phyloP scores from a whole-genome alignment of 352 stramenopile genomes.

The Phytophthora idaei region DNA sequence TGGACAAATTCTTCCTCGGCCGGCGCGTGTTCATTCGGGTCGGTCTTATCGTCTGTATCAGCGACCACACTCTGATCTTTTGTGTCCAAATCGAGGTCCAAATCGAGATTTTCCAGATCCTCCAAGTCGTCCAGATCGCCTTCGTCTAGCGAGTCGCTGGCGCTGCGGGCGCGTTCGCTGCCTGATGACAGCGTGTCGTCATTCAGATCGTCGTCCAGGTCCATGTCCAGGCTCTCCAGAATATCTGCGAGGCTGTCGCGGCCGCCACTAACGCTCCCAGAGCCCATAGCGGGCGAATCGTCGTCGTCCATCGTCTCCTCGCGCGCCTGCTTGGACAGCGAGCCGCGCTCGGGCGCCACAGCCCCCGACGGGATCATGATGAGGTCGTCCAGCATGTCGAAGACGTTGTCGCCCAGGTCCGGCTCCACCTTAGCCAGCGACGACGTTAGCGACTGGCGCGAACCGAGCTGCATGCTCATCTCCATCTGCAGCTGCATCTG shows the following conservation, averaged over 20 bases:
- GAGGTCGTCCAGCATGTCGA: slow-evolving; percentile 89
- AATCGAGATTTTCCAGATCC: slow-evolving; percentile 24
- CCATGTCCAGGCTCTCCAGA: slow-evolving; percentile 85
- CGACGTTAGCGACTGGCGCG: slow-evolving; percentile 57
- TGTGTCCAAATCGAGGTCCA: slow-evolving; percentile 43
- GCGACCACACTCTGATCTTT: slow-evolving; percentile 9
- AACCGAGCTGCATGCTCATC: slow-evolving; percentile 77
- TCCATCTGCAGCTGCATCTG: slow-evolving; percentile 89
- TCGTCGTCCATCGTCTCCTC: slow-evolving; percentile 44
- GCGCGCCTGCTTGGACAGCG: slow-evolving; percentile 64
- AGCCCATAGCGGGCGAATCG: slow-evolving; percentile 33
- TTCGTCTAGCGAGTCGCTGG: slow-evolving; percentile 69
- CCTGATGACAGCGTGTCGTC: slow-evolving; percentile 48
- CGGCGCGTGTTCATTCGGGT: slow-evolving; percentile 69
- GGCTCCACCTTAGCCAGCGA: slow-evolving; percentile 76
- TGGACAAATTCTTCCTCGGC: slow-evolving; percentile 69
- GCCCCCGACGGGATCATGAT: slow-evolving; percentile 78
- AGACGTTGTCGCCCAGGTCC: slow-evolving; percentile 84
- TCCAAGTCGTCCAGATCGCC: slow-evolving; percentile 62
- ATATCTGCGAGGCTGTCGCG: slow-evolving; percentile 84
- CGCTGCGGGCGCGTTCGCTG: slow-evolving; percentile 33
- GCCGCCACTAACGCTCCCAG: slow-evolving; percentile 38
- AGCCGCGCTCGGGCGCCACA: slow-evolving; percentile 58
- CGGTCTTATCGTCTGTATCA: slow-evolving; percentile 46
- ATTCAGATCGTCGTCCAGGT: slow-evolving; percentile 77